Evolutionary conservation across 108 stramenopile species (phyloP).

Genomic region (Skeletonema costatum): DNA sequence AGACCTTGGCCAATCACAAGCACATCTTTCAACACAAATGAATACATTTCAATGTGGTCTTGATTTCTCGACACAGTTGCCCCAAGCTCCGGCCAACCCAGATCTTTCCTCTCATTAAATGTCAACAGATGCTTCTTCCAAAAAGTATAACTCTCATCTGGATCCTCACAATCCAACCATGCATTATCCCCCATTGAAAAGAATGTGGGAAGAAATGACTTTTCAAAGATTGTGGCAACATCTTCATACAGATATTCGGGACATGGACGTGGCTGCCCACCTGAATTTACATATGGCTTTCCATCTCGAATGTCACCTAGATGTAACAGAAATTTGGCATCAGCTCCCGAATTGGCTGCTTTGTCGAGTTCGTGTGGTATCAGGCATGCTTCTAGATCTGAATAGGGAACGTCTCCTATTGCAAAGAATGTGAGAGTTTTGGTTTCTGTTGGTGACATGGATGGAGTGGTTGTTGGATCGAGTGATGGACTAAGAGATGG

Average conservation of each 20-base stretch:
- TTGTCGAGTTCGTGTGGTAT: background rate
- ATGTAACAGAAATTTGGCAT: background rate
- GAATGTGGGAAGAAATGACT: background rate
- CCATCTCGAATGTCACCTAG: background rate
- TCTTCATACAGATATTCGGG: background rate
- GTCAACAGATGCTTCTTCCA: background rate
- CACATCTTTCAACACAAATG: background rate
- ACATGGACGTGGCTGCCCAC: background rate
- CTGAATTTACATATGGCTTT: background rate
- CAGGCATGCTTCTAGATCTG: background rate
- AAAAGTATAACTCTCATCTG: background rate
- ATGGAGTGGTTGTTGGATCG: background rate
- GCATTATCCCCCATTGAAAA: background rate
- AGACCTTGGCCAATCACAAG: background rate
- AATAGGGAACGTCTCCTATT: background rate
- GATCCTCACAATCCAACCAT: background rate
- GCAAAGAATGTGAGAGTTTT: background rate
- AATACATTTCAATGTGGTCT: background rate
- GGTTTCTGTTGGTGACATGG: background rate
- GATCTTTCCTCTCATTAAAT: background rate
- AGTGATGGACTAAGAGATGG: background rate
- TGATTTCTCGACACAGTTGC: background rate
- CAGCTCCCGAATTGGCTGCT: background rate
- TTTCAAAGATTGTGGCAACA: background rate
- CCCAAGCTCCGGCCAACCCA: background rate